These are phyloP conservation scores for Fomitopsis schrenkii DNA, from an alignment of 1,284 basidiomycete genomes.

Conservation along the genomic window DNA sequence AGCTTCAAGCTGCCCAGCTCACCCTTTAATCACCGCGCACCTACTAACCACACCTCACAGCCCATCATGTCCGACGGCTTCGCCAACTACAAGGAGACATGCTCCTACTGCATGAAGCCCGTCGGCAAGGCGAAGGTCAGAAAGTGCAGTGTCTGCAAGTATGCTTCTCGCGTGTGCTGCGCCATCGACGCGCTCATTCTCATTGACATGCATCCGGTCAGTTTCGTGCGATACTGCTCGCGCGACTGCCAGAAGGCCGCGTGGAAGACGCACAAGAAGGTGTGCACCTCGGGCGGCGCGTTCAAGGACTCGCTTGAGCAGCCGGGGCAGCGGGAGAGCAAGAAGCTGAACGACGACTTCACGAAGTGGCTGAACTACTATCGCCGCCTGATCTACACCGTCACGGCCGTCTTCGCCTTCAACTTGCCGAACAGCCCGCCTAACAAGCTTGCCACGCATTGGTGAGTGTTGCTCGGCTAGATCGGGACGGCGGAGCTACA, in stretches of 20 bases:
- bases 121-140: not conserved
- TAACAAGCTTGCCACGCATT: conserved; percentile 11
- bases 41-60: not conserved
- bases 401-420: conserved; percentile 13
- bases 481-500: not conserved
- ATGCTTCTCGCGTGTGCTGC: not conserved
- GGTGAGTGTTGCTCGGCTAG: not conserved
- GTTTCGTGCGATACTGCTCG: conserved; percentile 4
- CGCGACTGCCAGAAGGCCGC: conserved; percentile 2
- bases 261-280: conserved; percentile 5
- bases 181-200: not conserved
- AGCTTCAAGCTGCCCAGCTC: not conserved
- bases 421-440: conserved; percentile 24
- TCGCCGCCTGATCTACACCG: not conserved
- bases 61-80: not conserved
- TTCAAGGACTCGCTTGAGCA: not conserved
- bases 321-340: not conserved
- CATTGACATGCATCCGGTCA: not conserved
- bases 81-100: not conserved
- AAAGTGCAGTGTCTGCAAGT: not conserved
- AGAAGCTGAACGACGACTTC: conserved; percentile 5
- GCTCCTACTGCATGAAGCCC: not conserved
- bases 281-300: conserved; percentile 6
- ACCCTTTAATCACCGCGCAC: not conserved
- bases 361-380: conserved; percentile 9